Evolutionary conservation across 768 basidiomycete species (phyloP).

Genomic region (Termitomyces sp.): DNA sequence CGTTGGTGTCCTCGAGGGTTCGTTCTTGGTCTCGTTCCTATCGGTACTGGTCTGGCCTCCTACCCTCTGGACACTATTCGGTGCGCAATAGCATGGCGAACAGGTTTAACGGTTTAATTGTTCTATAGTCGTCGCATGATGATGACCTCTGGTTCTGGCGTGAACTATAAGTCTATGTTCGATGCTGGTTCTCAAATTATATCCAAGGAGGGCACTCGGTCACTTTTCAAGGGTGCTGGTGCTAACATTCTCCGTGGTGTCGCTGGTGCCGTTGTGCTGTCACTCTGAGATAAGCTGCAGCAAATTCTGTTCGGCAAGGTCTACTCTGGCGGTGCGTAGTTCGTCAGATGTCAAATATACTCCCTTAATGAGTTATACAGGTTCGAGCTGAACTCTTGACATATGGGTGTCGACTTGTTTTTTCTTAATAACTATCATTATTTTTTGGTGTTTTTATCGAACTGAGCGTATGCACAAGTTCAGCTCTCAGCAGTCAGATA

Average conservation of each 20-base stretch:
- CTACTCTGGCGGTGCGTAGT: slow-evolving; percentile 82
- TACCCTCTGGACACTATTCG: slow-evolving; percentile 92
- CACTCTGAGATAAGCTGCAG: slow-evolving; percentile 98
- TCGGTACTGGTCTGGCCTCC: slow-evolving; percentile 98
- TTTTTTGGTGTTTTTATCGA: no score
- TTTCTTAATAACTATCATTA: no score
- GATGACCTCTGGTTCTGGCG: slow-evolving; percentile 96
- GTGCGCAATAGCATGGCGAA: slow-evolving; percentile 28
- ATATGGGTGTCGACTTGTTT: no score
- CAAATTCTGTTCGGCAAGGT: slow-evolving; percentile 97
- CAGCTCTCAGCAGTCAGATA: no score
- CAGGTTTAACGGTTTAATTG: slow-evolving; percentile 12
- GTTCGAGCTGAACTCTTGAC: slow-evolving; percentile 21
- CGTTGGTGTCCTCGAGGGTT: slow-evolving; percentile 90
- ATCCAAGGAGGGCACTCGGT: slow-evolving; percentile 91
- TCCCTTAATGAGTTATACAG: slow-evolving; percentile 15
- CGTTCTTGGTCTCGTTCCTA: slow-evolving; percentile 97
- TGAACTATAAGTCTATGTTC: slow-evolving; percentile 99
- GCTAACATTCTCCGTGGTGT: slow-evolving; percentile 96
- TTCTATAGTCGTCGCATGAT: slow-evolving; percentile 96
- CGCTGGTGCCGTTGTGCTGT: slow-evolving; percentile 99
- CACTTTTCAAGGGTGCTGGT: slow-evolving; percentile 99
- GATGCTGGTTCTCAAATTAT: slow-evolving; percentile 91
- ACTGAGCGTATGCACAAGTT: no score
- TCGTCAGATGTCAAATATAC: not conserved